Evolutionary conservation across 2,329 filamentous ascomycete genomes (phyloP), one percentile per base, ranked within the genome.

Genomic region (Trichoderma afroharzianum): DNA sequence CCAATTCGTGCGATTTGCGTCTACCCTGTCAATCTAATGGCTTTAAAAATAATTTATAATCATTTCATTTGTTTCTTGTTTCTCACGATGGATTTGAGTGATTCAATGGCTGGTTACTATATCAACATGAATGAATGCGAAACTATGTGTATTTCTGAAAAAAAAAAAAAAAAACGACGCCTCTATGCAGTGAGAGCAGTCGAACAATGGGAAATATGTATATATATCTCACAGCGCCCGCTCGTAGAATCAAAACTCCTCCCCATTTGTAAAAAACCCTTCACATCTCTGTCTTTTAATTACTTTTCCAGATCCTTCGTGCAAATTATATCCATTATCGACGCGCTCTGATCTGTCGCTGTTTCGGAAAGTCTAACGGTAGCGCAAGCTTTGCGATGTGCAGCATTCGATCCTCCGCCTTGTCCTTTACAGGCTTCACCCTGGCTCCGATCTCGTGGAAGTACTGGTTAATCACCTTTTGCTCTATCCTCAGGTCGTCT

Each of bases 311-410:
- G 21, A 18, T 5, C 62, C 39, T 4, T 26, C 21, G 8, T 61
- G 26, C 36, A 36, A 2, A 62, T 15, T 7, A 24, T n/a, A 6
- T 18, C 57, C 11, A 18, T 57, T 59, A 73, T 30, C 71, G 76
- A 63, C 8, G 86, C 32, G 70, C 72, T 21, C 64, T 68, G 68
- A 81, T 79, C 28, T 79, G 77, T 66, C 80, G 78, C 76, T 82
- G 81, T 83, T 92, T 94, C 1, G 95, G 96, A 79, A 98, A 98
- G 72, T 91, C 87, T 61, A 98, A 83, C 3, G 96, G 96, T 73
- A 98, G 81, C 76, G 87, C 88, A 76, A 98, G 83, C 75, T 90
- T 90, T 14, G 92, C 94, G 63, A 95, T 83, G 72, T 87, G 82
- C 33, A 81, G 76, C 71, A 80, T 80, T 72, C 82, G 86, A 73